A percentile compares a stretch with the other conserved stretches of the same genome.
Conservation (phyloP, 257 asterid species). For the Apocynum venetum region DNA sequence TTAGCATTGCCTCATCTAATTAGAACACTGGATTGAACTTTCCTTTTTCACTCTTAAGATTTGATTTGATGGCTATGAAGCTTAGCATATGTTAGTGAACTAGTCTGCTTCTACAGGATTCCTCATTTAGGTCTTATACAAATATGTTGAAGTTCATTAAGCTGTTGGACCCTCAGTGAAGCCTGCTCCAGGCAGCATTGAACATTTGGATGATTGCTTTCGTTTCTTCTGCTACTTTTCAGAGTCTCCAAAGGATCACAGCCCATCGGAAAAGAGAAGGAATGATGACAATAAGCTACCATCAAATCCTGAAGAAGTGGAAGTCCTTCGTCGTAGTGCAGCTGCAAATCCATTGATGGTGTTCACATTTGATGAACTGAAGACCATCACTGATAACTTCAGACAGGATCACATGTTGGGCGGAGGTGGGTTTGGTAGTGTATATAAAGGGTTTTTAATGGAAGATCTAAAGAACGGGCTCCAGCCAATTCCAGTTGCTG, state of each 20-base stretch:
- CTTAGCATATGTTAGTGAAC: neutral
- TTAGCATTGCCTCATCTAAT: neutral
- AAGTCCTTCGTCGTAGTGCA: conserved; percentile 61
- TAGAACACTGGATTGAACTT: neutral
- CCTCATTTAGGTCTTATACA: neutral
- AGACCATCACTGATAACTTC: conserved; percentile 65
- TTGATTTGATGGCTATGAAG: neutral
- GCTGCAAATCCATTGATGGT: conserved; percentile 61
- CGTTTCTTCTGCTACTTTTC: conserved; percentile 1
- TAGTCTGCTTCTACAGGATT: neutral
- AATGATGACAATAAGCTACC: conserved; percentile 55
- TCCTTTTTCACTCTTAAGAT: neutral
- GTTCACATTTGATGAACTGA: conserved; percentile 65
- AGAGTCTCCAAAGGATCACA: conserved; percentile 50
- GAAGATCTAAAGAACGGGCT: conserved; percentile 44
- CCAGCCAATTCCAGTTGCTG: conserved; percentile 62
- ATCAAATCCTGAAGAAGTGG: conserved; percentile 92
- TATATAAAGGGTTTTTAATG: conserved; percentile 71
- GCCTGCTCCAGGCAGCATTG: neutral
- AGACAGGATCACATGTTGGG: conserved; percentile 90
- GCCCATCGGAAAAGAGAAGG: conserved; percentile 33
- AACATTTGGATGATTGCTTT: neutral
- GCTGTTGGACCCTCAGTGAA: neutral
- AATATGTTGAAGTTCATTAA: neutral
- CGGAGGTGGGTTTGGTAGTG: conserved; percentile 94